phyloP scores from a whole-genome alignment of 75 land plant species.

The Selaginella tamariscina region DNA sequence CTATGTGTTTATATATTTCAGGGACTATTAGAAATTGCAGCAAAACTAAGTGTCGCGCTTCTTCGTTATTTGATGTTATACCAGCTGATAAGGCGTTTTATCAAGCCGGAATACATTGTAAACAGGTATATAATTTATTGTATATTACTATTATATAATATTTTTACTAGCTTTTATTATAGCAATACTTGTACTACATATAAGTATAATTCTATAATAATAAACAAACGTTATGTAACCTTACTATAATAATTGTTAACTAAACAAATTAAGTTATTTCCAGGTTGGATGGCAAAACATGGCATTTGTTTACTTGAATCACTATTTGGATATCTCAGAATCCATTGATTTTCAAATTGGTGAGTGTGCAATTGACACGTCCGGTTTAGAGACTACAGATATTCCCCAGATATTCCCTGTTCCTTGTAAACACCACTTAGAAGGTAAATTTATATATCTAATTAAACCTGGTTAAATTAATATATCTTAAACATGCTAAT shows the following conservation, averaged over 20 bases:
- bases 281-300: slow-evolving; percentile 30
- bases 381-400: slow-evolving; percentile 19
- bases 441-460: slow-evolving; percentile 23
- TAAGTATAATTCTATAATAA: neutral
- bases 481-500: too few relatives aligned
- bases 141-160: slow-evolving; percentile 10
- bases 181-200: neutral
- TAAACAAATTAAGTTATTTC: neutral
- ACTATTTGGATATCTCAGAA: slow-evolving; percentile 28
- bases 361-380: slow-evolving; percentile 16
- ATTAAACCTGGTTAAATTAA: too few relatives aligned
- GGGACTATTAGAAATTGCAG: slow-evolving; percentile 20
- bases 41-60: slow-evolving; percentile 25
- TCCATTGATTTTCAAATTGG: slow-evolving; percentile 21
- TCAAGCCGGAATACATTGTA: slow-evolving; percentile 31
- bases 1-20: neutral
- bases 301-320: slow-evolving; percentile 30
- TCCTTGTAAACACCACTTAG: slow-evolving; percentile 20
- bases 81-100: slow-evolving; percentile 30
- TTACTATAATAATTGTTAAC: too few relatives aligned
- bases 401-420: slow-evolving; percentile 22
- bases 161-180: neutral
- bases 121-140: slow-evolving; percentile 22
- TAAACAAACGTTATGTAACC: too few relatives aligned
- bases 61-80: slow-evolving; percentile 24